phyloP scores from a whole-genome alignment of 1,284 basidiomycete species.

The Somion occarium region DNA sequence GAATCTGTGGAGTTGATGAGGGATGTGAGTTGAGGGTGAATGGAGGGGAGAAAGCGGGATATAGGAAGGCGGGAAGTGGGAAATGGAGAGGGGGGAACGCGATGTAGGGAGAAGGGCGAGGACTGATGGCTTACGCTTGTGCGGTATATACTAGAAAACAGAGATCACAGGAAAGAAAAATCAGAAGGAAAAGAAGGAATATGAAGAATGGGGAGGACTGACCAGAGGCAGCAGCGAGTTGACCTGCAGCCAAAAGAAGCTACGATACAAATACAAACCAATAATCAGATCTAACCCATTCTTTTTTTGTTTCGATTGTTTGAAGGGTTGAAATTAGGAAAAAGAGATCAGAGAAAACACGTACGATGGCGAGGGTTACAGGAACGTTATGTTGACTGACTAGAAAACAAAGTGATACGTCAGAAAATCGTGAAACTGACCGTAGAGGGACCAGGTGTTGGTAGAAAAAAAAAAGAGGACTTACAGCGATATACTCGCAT shows the following conservation, averaged over 20 bases:
- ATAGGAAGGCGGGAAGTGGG: neutral
- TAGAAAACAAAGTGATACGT: conserved; percentile 27
- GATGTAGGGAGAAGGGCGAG: too few species aligned
- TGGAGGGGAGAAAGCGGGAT: neutral
- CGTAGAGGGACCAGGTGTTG: neutral
- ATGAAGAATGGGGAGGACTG: too few species aligned
- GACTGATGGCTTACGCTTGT: conserved; percentile 41
- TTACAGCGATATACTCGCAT: conserved; percentile 69
- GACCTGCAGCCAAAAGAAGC: conserved; percentile 36
- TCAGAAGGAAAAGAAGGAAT: too few species aligned
- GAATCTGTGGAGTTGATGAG: conserved; percentile 19
- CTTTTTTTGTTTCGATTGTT: too few species aligned
- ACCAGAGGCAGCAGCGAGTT: conserved; percentile 34
- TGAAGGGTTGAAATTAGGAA: too few species aligned
- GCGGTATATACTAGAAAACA: conserved; percentile 25
- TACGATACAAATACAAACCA: too few species aligned
- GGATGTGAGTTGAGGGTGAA: too few species aligned
- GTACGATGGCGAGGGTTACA: conserved; percentile 51
- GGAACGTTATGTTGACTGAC: conserved; percentile 56
- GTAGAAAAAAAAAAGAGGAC: too few species aligned
- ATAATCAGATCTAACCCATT: too few species aligned
- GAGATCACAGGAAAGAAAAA: neutral
- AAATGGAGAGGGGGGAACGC: too few species aligned
- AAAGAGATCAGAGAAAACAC: too few species aligned
- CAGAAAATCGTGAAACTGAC: conserved; percentile 6